phyloP scores from a whole-genome alignment of 2,329 filamentous ascomycete genomes.

The Trichoderma polysporum region DNA sequence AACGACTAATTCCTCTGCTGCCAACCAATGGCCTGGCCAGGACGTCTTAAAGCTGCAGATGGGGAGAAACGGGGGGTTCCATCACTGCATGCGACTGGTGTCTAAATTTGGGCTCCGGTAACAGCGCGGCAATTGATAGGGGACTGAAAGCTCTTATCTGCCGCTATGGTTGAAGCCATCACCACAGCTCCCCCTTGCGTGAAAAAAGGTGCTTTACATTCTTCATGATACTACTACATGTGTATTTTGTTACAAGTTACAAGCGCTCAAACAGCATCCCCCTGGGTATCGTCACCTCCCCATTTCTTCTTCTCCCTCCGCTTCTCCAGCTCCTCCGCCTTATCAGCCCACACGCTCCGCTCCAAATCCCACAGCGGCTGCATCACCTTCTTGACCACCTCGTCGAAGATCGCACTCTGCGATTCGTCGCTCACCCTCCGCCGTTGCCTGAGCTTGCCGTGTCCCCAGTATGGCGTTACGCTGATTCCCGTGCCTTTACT shows the following conservation, averaged over 20 bases:
- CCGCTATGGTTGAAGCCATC: background rate
- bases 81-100: background rate
- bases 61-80: background rate
- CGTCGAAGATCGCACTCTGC: conserved; percentile 22
- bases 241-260: background rate
- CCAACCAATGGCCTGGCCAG: background rate
- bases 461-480: conserved; percentile 12
- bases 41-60: background rate
- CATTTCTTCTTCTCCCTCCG: background rate
- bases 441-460: conserved; percentile 40
- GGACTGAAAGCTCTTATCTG: background rate
- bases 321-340: conserved; percentile 10
- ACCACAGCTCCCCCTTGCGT: background rate
- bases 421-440: conserved; percentile 32
- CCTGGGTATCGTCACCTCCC: background rate
- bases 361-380: conserved; percentile 63
- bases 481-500: background rate
- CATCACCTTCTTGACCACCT: conserved; percentile 57
- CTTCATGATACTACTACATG: background rate
- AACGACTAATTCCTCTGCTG: background rate
- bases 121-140: background rate
- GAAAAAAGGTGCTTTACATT: too few relatives aligned
- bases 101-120: background rate
- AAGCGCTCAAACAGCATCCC: background rate
- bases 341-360: conserved; percentile 61